Evolutionary conservation across 2,329 filamentous ascomycete species (phyloP), one percentile per base, ranked within the genome.

Genomic region (Trichoderma hamatum): DNA sequence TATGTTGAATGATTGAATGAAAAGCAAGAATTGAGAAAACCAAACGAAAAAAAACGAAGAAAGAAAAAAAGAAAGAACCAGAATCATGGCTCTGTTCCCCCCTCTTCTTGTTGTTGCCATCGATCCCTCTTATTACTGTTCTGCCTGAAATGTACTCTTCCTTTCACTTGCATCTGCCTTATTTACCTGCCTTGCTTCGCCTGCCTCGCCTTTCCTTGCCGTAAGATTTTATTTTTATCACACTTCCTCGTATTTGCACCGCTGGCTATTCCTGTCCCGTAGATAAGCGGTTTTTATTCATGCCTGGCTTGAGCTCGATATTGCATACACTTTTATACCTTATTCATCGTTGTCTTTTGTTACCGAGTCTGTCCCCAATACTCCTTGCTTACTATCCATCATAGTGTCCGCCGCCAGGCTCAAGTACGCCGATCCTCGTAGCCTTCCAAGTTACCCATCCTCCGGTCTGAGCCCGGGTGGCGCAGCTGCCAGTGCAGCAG

Each of bases 401-500:
- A 64, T 71, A 76, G 75, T 71, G 43, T 73, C 75, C 62, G 73
- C 74, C 28, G 77, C 80, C 46, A 82, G 81, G 65, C 82, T 94
- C 70, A 91, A 89, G 78, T 92, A 93, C 82, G 92, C 92, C 70
- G 86, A 88, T 74, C 87, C 91, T 54, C 84, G 88, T 75, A 89
- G 92, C 73, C 85, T 96, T 26, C 92, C 92, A 46, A 92, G 90
- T 75, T 95, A 86, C 74, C 92, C 92, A 14, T 89, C 90, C 11
- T 78, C 84, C 69, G 90, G 92, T 46, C 83, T 93, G 69, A 81
- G 78, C 66, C 74, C 83, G 55, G 82, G 85, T 73, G 82, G 81
- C 73, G 83, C 85, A 63, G 92, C 92, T 68, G 92, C 92, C 70
- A 87, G 90, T 72, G 88, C 91, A 67, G 93, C 93, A 66, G 92